Conservation (phyloP, 2,329 filamentous ascomycete species). For the Kalmusia sp. region DNA sequence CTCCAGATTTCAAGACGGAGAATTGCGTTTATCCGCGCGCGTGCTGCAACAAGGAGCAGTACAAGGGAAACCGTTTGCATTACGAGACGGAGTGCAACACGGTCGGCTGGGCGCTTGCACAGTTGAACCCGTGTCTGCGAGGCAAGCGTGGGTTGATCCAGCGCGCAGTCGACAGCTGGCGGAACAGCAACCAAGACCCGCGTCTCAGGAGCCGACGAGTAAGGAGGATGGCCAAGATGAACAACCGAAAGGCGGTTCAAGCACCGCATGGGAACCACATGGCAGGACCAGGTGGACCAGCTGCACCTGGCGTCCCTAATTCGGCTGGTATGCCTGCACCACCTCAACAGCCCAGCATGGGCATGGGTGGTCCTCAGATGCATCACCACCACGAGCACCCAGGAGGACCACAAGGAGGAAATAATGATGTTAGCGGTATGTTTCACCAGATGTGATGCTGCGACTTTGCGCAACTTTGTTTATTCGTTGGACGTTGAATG, state of each 20-base stretch:
- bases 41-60: slow-evolving; percentile 93
- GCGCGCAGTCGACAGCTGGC: slow-evolving; percentile 96
- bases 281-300: slow-evolving; percentile 67
- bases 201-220: slow-evolving; percentile 89
- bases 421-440: slow-evolving; percentile 94
- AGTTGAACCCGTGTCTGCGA: slow-evolving; percentile 87
- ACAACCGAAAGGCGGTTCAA: slow-evolving; percentile 77
- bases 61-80: slow-evolving; percentile 91
- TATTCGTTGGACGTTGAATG: slow-evolving; percentile 48
- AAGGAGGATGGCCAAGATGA: slow-evolving; percentile 95
- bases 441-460: slow-evolving; percentile 88
- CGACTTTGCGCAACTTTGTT: slow-evolving; percentile 39
- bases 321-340: slow-evolving; percentile 66
- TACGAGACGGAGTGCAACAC: slow-evolving; percentile 99
- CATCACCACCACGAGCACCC: slow-evolving; percentile 77
- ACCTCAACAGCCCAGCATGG: slow-evolving; percentile 70
- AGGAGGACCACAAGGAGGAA: slow-evolving; percentile 70
- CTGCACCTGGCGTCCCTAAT: slow-evolving; percentile 69
- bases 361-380: slow-evolving; percentile 69
- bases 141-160: slow-evolving; percentile 97
- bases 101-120: slow-evolving; percentile 97
- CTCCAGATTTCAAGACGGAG: slow-evolving; percentile 91
- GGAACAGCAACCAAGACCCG: slow-evolving; percentile 97
- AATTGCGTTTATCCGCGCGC: slow-evolving; percentile 98
- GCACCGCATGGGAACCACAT: slow-evolving; percentile 68